These are phyloP conservation scores for Chenopodium quinoa DNA, from an alignment of 148 eudicot species.

Conservation along the genomic window DNA sequence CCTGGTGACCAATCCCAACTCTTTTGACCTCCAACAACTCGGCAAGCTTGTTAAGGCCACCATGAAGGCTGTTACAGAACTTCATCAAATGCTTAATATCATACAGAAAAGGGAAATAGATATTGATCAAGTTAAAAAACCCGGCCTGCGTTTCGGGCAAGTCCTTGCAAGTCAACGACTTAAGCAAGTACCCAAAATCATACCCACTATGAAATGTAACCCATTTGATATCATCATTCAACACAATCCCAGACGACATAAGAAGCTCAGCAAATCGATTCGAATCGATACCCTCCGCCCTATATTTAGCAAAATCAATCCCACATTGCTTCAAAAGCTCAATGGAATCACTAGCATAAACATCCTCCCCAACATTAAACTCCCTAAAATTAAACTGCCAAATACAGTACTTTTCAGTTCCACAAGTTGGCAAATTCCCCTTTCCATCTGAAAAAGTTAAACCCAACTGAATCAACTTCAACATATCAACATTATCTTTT, in stretches of 20 bases:
- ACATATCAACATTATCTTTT: constrained; percentile 49
- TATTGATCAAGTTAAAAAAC: constrained; percentile 37
- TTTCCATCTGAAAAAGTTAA: constrained; percentile 45
- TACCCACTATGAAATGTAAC: constrained; percentile 52
- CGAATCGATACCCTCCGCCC: constrained; percentile 40
- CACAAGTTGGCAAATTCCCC: constrained; percentile 44
- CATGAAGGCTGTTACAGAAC: constrained; percentile 47
- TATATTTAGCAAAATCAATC: constrained; percentile 42
- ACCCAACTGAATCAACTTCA: constrained; percentile 46
- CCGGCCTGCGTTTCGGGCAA: constrained; percentile 41
- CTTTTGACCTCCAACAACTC: constrained; percentile 45
- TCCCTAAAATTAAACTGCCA: constrained; percentile 51
- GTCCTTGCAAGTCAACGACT: constrained; percentile 35
- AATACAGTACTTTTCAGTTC: constrained; percentile 39
- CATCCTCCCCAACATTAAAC: constrained; percentile 46
- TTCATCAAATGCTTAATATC: constrained; percentile 51
- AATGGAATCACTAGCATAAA: constrained; percentile 45
- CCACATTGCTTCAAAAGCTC: constrained; percentile 45
- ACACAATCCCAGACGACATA: constrained; percentile 46
- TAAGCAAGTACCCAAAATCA: constrained; percentile 49
- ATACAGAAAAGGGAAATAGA: constrained; percentile 42
- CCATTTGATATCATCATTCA: constrained; percentile 42
- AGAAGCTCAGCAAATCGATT: constrained; percentile 46
- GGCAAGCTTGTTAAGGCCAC: constrained; percentile 47
- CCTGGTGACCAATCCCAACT: constrained; percentile 43